Evolutionary conservation across 2,329 filamentous ascomycete species (phyloP).

Genomic region (Colletotrichum sp.): DNA sequence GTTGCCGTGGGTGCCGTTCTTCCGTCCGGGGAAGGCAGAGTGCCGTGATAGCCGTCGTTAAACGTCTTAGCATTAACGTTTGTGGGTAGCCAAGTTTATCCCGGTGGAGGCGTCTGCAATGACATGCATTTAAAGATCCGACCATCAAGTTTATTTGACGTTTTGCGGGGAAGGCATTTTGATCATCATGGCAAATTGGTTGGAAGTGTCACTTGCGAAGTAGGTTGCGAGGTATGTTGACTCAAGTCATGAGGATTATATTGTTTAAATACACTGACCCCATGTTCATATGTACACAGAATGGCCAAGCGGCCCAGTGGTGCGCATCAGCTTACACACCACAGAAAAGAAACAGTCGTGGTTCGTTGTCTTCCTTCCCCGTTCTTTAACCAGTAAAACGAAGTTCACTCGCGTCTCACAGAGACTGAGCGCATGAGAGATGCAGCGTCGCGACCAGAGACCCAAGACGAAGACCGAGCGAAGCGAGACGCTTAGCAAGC

Average conservation of each 20-base stretch:
- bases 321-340: slow-evolving; percentile 17
- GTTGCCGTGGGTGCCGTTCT: slow-evolving; percentile 1
- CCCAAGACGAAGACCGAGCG: neutral
- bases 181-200: neutral
- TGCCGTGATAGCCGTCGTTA: slow-evolving; percentile 12
- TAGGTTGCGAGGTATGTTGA: neutral
- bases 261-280: slow-evolving; percentile 9
- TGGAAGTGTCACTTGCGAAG: neutral
- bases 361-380: neutral
- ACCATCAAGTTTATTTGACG: neutral
- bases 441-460: neutral
- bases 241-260: slow-evolving; percentile 14
- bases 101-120: neutral
- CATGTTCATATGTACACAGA: slow-evolving; percentile 18
- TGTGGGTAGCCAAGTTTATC: neutral
- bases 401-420: slow-evolving; percentile 1
- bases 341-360: slow-evolving; percentile 2
- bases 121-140: neutral
- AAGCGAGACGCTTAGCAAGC: slow-evolving; percentile 17
- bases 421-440: neutral
- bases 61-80: neutral
- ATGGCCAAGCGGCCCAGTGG: slow-evolving; percentile 7
- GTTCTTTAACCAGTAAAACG: slow-evolving; percentile 8
- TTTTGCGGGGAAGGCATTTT: neutral
- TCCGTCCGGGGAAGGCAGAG: neutral